phyloP scores from a whole-genome alignment of 1,284 basidiomycete species.

The Rhodotorula sp. region DNA sequence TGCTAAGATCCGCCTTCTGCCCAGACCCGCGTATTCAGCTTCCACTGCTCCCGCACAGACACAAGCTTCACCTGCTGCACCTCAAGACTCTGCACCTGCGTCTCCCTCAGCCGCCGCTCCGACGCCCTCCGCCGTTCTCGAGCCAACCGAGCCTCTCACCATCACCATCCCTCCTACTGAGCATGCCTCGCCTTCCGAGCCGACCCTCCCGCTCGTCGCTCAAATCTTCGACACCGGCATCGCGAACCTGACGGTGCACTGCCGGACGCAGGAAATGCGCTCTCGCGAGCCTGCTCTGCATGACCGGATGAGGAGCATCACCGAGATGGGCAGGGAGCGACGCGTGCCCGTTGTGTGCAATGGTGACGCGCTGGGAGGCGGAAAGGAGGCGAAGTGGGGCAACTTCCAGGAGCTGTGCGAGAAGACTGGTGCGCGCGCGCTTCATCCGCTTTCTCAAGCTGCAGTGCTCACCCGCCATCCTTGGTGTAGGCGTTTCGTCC shows the following conservation, averaged over 20 bases:
- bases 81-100: background rate
- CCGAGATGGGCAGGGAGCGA: slow-evolving; percentile 65
- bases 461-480: background rate
- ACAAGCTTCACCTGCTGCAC: background rate
- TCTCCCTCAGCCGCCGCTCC: background rate
- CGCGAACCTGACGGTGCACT: slow-evolving; percentile 88
- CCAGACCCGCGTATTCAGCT: slow-evolving; percentile 51
- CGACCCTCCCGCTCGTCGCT: slow-evolving; percentile 78
- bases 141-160: slow-evolving; percentile 3
- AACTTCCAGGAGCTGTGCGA: slow-evolving; percentile 38
- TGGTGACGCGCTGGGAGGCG: slow-evolving; percentile 78
- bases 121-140: background rate
- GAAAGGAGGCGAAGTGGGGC: slow-evolving; percentile 59
- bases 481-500: slow-evolving; percentile 68
- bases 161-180: background rate
- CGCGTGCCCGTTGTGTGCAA: slow-evolving; percentile 86
- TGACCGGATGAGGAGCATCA: slow-evolving; percentile 76
- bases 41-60: background rate
- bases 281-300: slow-evolving; percentile 75
- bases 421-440: slow-evolving; percentile 61
- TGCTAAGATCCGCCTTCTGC: slow-evolving; percentile 87
- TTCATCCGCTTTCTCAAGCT: background rate
- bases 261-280: slow-evolving; percentile 90
- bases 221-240: slow-evolving; percentile 85
- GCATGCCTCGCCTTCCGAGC: background rate